phyloP scores from a whole-genome alignment of 2,329 filamentous ascomycete species.

The Verticillium tricorpus region DNA sequence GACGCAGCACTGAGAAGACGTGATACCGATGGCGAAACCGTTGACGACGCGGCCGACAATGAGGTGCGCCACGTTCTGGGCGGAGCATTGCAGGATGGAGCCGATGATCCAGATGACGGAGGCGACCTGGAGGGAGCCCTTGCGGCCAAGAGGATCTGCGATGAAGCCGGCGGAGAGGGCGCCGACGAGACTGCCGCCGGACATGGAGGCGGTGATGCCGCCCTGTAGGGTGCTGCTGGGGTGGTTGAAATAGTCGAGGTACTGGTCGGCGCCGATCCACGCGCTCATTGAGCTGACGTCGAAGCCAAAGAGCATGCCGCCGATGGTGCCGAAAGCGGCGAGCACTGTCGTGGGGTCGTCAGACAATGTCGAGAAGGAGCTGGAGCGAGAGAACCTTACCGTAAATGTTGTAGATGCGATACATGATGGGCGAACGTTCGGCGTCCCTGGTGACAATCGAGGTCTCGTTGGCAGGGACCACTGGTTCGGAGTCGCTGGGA shows the following conservation, averaged over 20 bases:
- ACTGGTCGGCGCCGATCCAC: conserved; percentile 47
- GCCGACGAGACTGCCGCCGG: conserved; percentile 47
- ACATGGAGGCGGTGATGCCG: conserved; percentile 47
- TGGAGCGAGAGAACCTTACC: conserved; percentile 16
- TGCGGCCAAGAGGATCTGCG: conserved; percentile 43
- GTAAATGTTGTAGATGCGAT: conserved; percentile 31
- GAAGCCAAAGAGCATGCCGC: conserved; percentile 46
- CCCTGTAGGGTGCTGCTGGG: conserved; percentile 42
- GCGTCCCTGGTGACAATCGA: neutral
- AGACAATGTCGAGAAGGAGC: neutral
- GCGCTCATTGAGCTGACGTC: conserved; percentile 56
- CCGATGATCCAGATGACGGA: conserved; percentile 51
- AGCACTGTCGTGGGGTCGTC: conserved; percentile 18
- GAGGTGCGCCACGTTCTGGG: conserved; percentile 52
- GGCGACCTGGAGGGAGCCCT: conserved; percentile 39
- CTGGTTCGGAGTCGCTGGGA: neutral
- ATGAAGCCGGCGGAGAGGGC: conserved; percentile 42
- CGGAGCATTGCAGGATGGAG: conserved; percentile 53
- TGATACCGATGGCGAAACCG: conserved; percentile 62
- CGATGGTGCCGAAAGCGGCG: conserved; percentile 34
- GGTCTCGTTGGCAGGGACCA: neutral
- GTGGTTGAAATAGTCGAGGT: conserved; percentile 47
- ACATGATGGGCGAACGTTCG: conserved; percentile 19
- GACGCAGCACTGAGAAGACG: conserved; percentile 62
- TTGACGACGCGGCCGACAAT: conserved; percentile 56